Conservation (phyloP, 2,329 filamentous ascomycete species). For the Albophoma yamanashiensis region DNA sequence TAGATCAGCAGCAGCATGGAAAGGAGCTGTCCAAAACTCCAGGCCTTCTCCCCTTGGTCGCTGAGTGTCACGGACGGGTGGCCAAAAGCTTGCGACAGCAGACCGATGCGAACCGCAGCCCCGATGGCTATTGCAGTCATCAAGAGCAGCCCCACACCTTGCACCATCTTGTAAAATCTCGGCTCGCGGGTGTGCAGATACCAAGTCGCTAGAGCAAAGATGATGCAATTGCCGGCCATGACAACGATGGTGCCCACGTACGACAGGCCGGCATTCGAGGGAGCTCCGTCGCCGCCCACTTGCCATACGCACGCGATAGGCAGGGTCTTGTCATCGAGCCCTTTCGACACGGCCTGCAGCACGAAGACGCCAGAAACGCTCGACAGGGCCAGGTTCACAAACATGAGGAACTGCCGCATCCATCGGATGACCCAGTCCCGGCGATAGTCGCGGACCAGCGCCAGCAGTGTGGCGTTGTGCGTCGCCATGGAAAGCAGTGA, state of each 20-base stretch:
- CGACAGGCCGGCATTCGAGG: constrained; percentile 32
- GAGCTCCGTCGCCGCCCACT: constrained; percentile 21
- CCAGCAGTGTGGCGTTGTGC: constrained; percentile 54
- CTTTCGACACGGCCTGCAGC: constrained; percentile 40
- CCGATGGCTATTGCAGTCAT: constrained; percentile 48
- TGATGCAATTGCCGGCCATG: constrained; percentile 45
- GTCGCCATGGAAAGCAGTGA: constrained; percentile 54
- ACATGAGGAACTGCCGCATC: constrained; percentile 56
- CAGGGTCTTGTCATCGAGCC: constrained; percentile 38
- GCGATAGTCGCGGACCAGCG: constrained; percentile 54
- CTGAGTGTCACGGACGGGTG: constrained; percentile 35
- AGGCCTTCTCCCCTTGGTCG: constrained; percentile 43
- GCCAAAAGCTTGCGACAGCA: constrained; percentile 51
- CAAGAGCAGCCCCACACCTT: constrained; percentile 40
- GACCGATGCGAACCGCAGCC: constrained; percentile 44
- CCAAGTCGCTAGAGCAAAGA: constrained; percentile 52
- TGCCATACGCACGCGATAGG: constrained; percentile 54
- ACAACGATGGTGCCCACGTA: constrained; percentile 51
- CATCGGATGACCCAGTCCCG: constrained; percentile 56
- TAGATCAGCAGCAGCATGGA: constrained; percentile 48
- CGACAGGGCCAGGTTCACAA: constrained; percentile 50
- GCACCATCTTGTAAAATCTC: constrained; percentile 43
- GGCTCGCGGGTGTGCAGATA: constrained; percentile 49
- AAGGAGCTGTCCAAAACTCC: constrained; percentile 54
- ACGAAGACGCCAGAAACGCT: constrained; percentile 46